Base-by-base conservation (phyloP, 139 green algal genomes). In the Coelastrella sp. region DNA sequence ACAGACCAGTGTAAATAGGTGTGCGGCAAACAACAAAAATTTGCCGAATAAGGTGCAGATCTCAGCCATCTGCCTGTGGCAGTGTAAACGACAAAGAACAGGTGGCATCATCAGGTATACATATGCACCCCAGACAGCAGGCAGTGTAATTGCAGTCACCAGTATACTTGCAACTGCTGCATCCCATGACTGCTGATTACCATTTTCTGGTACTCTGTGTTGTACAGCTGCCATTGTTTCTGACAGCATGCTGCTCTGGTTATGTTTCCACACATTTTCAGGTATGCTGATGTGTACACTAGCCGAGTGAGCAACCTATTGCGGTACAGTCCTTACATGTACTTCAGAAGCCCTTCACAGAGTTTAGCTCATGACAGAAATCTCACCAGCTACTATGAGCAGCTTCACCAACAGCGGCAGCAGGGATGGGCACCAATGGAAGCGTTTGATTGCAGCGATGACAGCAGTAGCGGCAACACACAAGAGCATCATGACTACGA, bases 241-340 rank as follows among this genome's bases (percentile, higher is more conserved):
- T 49, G 1, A 49, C 35, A 49, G 35, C 35, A 49, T 49, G 35
- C 3, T 49, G 35, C 35, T 49, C 35, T 49, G 35, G 35, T 49
- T 49, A 1, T 49, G 35, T 49, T 49, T 49, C 35, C 35, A 61
- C 83, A 79, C 19, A 20, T 0, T 22, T 20, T 49, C 68, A 76
- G 68, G 68, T 76, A 95, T 86, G 95, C 97, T 8, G 96, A 99
- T 93, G 96, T 99, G 87, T 99, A 98, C 95, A 99, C 95, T 22
- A 95, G 78, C 20, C 83, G 98, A 8, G 98, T 99, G 3, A 96
- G 92, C 91, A 99, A 99, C 94, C 99, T 99, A 90, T 88, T 98
- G 90, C 94, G 95, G n/a, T 99, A 75, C 78, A 65, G 35, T n/a
- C 92, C 94, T 60, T 96, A 95, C 92, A 96, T 95, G 92, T 98